Percentiles rank a stretch among this genome's conserved stretches.
Conservation (phyloP, 1,284 basidiomycete genomes). For the Austroboletus olivaceoglutinosus region DNA sequence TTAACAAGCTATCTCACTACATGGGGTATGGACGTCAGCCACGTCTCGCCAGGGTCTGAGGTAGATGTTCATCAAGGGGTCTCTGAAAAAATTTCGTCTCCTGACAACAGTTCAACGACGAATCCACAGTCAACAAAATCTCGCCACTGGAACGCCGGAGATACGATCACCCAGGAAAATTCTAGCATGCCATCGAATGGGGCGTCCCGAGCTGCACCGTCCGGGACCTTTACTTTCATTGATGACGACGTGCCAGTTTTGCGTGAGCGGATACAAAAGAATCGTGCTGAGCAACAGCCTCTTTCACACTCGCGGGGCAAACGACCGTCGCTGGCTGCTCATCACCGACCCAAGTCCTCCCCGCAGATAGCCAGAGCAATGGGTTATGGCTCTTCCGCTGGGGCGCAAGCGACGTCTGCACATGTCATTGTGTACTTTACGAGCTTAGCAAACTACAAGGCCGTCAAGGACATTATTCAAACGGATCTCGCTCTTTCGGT, state of each 20-base stretch:
- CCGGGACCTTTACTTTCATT: conserved; percentile 72
- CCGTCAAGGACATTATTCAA: conserved; percentile 83
- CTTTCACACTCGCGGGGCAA: conserved; percentile 49
- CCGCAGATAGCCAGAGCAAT: conserved; percentile 66
- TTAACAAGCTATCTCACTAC: conserved; percentile 88
- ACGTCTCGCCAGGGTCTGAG: conserved; percentile 65
- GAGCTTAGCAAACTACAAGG: conserved; percentile 83
- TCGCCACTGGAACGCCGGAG: conserved; percentile 24
- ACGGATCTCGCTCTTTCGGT: conserved; percentile 52
- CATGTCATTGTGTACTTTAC: conserved; percentile 87
- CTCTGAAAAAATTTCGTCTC: conserved; percentile 15
- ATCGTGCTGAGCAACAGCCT: conserved; percentile 55
- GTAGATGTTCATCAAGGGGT: conserved; percentile 38
- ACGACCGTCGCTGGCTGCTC: conserved; percentile 68
- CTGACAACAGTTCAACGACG: conserved; percentile 9
- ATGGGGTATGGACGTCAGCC: conserved; percentile 91
- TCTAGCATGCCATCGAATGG: conserved; percentile 16
- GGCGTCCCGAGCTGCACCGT: conserved; percentile 23
- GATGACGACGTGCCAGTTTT: conserved; percentile 85
- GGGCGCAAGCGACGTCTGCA: conserved; percentile 33
- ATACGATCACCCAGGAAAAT: conserved; percentile 20
- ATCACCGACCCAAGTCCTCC: conserved; percentile 75
- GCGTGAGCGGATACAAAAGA: conserved; percentile 63
- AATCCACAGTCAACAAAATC: conserved; percentile 14
- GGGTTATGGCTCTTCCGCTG: conserved; percentile 34